phyloP scores from a whole-genome alignment of 768 basidiomycete species.

The Boletus huronensis region DNA sequence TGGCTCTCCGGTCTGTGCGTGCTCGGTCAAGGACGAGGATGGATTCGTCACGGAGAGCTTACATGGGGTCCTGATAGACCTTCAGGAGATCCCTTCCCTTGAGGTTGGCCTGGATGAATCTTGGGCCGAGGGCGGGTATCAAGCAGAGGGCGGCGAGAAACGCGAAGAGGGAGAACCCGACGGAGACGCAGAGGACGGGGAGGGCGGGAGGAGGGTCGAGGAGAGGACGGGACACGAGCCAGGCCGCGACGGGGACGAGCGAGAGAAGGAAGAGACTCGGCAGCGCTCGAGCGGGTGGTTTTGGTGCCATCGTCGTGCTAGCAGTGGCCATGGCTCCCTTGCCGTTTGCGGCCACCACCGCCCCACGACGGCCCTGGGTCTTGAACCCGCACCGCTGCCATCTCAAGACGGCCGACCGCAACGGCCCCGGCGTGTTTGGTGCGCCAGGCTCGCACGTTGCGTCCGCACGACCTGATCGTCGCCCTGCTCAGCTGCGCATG shows the following conservation, averaged over 20 bases:
- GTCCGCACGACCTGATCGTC: slow-evolving; percentile 15
- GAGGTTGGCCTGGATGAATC: slow-evolving; percentile 78
- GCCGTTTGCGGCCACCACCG: slow-evolving; percentile 12
- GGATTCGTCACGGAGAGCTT: slow-evolving; percentile 22
- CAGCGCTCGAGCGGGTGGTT: slow-evolving; percentile 44
- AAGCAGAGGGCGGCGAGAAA: slow-evolving; percentile 72
- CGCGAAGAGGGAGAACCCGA: slow-evolving; percentile 84
- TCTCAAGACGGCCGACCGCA: slow-evolving; percentile 43
- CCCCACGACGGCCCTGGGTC: background rate
- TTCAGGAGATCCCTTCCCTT: slow-evolving; percentile 89
- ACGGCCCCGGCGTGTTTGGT: slow-evolving; percentile 69
- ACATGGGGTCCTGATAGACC: slow-evolving; percentile 70
- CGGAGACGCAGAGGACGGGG: slow-evolving; percentile 69
- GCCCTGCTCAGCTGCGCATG: slow-evolving; percentile 26
- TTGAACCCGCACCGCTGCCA: slow-evolving; percentile 49
- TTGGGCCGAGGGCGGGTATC: slow-evolving; percentile 78
- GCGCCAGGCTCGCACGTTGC: slow-evolving; percentile 4
- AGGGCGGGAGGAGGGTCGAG: slow-evolving; percentile 66
- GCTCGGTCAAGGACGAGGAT: background rate
- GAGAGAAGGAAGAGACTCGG: slow-evolving; percentile 51
- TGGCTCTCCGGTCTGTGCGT: slow-evolving; percentile 84
- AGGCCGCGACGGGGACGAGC: slow-evolving; percentile 63
- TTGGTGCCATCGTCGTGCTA: slow-evolving; percentile 22
- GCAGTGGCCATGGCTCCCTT: slow-evolving; percentile 6
- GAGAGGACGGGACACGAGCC: slow-evolving; percentile 72